Percentiles rank a stretch among this genome's conserved stretches.
These are phyloP conservation scores for Colletotrichum sp. DNA, from an alignment of 2,329 filamentous ascomycete genomes.

Conservation along the genomic window DNA sequence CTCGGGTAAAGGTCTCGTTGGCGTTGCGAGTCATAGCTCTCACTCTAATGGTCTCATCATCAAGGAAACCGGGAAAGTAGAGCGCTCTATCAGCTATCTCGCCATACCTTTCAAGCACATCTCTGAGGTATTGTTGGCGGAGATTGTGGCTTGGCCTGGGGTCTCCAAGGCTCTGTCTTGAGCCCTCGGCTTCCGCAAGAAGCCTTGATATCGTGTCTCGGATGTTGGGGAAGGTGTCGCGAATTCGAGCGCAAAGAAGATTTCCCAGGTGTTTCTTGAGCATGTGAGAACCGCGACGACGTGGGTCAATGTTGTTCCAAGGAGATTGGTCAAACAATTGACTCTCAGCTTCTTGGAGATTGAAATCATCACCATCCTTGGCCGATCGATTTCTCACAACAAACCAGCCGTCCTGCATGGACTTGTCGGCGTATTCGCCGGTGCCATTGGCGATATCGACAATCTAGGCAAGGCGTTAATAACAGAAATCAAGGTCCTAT, in stretches of 20 bases:
- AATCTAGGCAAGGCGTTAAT: background rate
- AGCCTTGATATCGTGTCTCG: slow-evolving; percentile 24
- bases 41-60: background rate
- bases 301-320: slow-evolving; percentile 28
- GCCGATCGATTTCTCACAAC: slow-evolving; percentile 36
- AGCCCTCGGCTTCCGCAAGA: slow-evolving; percentile 18
- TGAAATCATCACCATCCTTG: slow-evolving; percentile 25
- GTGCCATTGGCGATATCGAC: slow-evolving; percentile 12
- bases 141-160: slow-evolving; percentile 25
- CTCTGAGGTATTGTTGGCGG: slow-evolving; percentile 28
- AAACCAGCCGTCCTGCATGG: slow-evolving; percentile 34
- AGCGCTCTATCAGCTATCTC: slow-evolving; percentile 23
- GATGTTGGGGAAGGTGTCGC: slow-evolving; percentile 33
- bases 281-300: slow-evolving; percentile 30
- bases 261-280: slow-evolving; percentile 32
- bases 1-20: slow-evolving; percentile 27
- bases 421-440: background rate
- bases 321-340: slow-evolving; percentile 28
- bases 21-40: slow-evolving; percentile 22
- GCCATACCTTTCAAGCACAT: slow-evolving; percentile 27
- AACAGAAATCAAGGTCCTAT: no score
- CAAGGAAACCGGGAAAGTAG: slow-evolving; percentile 25
- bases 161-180: slow-evolving; percentile 26
- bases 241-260: slow-evolving; percentile 37
- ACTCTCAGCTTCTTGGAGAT: slow-evolving; percentile 29